phyloP scores from a whole-genome alignment of 2,329 filamentous ascomycete genomes.

The Botryotinia calthae region DNA sequence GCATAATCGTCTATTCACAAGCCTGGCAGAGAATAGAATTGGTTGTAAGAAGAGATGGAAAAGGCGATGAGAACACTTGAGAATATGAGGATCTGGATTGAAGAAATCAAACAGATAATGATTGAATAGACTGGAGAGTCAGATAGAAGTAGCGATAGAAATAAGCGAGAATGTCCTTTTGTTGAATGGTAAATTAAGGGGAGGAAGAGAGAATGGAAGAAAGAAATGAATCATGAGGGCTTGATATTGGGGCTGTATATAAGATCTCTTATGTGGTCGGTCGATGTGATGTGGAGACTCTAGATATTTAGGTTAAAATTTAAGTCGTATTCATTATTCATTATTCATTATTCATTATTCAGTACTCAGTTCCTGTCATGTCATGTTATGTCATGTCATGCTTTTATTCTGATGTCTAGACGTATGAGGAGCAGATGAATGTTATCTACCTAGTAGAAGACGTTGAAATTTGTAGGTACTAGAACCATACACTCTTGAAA shows the following conservation, averaged over 20 bases:
- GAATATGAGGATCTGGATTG: neutral
- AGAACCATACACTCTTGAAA: neutral
- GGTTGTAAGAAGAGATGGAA: neutral
- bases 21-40: neutral
- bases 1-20: neutral
- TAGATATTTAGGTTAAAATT: neutral
- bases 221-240: neutral
- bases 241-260: neutral
- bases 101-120: neutral
- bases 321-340: neutral
- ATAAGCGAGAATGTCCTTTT: neutral
- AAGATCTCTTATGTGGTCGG: neutral
- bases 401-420: neutral
- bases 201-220: neutral
- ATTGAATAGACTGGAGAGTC: neutral
- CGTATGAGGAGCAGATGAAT: neutral
- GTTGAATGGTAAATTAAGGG: neutral
- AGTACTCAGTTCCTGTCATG: too few relatives aligned
- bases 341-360: too few relatives aligned
- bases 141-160: neutral
- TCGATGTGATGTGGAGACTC: neutral
- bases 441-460: neutral
- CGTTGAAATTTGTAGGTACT: neutral
- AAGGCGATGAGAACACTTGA: neutral
- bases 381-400: neutral